phyloP scores from a whole-genome alignment of 208 protist genomes.

The Histomonas meleagridis region DNA sequence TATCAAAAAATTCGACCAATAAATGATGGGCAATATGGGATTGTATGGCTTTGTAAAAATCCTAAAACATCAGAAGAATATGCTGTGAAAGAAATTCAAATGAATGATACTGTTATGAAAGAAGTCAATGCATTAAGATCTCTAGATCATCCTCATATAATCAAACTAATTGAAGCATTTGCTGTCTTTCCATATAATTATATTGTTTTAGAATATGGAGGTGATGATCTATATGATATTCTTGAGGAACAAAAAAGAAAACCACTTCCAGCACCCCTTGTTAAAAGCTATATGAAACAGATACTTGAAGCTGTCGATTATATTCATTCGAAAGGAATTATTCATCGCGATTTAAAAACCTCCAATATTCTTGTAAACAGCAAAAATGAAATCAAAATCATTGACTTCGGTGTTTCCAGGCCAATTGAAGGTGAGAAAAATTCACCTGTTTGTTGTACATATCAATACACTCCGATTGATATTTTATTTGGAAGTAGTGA shows the following conservation, averaged over 20 bases:
- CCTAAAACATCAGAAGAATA: background rate
- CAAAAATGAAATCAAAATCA: background rate
- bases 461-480: constrained; percentile 20
- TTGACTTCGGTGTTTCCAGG: constrained; percentile 2
- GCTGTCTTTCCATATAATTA: background rate
- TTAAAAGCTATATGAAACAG: background rate
- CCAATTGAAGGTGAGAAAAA: background rate
- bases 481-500: background rate
- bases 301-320: background rate
- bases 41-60: background rate
- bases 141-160: constrained; percentile 15
- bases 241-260: background rate
- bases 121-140: background rate
- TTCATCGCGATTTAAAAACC: constrained; percentile 3
- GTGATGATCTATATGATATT: background rate
- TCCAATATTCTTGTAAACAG: background rate
- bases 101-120: background rate
- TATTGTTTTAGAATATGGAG: background rate
- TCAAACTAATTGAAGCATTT: background rate
- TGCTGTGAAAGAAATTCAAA: background rate
- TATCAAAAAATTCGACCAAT: background rate
- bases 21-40: background rate
- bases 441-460: background rate
- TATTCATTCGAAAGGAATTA: background rate
- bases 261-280: background rate